Percentiles rank a stretch among this genome's conserved stretches.
Evolutionary conservation across 2,329 filamentous ascomycete genomes (phyloP).

Genomic region (Colletotrichum cuscutae): DNA sequence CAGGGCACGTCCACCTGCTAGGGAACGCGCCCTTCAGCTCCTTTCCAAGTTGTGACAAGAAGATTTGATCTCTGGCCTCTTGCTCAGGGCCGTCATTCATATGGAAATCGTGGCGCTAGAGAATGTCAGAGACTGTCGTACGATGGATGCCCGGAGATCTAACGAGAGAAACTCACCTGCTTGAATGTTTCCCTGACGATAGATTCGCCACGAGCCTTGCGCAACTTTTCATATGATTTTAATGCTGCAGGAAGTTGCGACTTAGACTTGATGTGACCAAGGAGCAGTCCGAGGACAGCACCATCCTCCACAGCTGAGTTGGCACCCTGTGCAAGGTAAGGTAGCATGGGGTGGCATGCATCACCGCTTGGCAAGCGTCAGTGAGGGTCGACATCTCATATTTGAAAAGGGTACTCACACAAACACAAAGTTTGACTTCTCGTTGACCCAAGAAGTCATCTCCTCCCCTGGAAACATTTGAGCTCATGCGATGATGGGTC

Average conservation of each 20-base stretch:
- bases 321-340: constrained; percentile 72
- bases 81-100: constrained; percentile 67
- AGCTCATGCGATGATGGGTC: constrained; percentile 16
- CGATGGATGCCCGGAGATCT: constrained; percentile 1
- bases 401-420: constrained; percentile 44
- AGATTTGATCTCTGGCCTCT: constrained; percentile 64
- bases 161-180: constrained; percentile 5
- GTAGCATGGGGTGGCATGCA: constrained; percentile 72
- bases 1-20: constrained; percentile 71
- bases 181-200: constrained; percentile 71
- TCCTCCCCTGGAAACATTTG: constrained; percentile 49
- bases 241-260: constrained; percentile 57
- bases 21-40: constrained; percentile 66
- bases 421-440: constrained; percentile 60
- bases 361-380: constrained; percentile 57
- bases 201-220: constrained; percentile 59
- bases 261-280: constrained; percentile 60
- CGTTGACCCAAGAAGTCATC: constrained; percentile 65
- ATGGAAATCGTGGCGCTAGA: constrained; percentile 62
- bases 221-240: constrained; percentile 55
- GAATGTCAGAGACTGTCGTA: neutral
- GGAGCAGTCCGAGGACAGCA: constrained; percentile 68
- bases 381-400: constrained; percentile 15
- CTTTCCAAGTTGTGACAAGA: constrained; percentile 64
- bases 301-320: constrained; percentile 77